phyloP scores from a whole-genome alignment of 352 stramenopile genomes.

The Nothophytophthora sp. region DNA sequence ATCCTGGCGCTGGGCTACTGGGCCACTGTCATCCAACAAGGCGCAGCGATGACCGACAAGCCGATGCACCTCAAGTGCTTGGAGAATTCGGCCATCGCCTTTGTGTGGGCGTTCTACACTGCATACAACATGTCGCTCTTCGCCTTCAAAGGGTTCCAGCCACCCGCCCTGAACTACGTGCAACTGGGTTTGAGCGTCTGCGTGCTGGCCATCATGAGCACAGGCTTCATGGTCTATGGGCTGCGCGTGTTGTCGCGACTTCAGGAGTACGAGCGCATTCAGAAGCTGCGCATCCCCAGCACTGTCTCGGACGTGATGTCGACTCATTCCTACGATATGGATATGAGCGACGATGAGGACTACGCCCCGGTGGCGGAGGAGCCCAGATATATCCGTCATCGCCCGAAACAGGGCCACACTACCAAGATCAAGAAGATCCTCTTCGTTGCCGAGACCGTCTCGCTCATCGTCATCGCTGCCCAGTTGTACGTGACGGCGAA shows the following conservation, averaged over 20 bases:
- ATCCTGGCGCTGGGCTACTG: constrained; percentile 60
- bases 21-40: constrained; percentile 58
- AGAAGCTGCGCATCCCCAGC: constrained; percentile 13
- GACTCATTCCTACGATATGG: constrained; percentile 24
- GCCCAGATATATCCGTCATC: constrained; percentile 5
- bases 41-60: constrained; percentile 27
- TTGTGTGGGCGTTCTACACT: constrained; percentile 45
- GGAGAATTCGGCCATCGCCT: constrained; percentile 25
- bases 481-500: constrained; percentile 23
- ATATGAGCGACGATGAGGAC: constrained; percentile 21
- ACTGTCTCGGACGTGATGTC: constrained; percentile 16
- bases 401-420: constrained; percentile 20
- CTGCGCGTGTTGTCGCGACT: constrained; percentile 23
- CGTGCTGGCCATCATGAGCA: constrained; percentile 20
- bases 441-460: constrained; percentile 16
- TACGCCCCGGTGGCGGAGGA: constrained; percentile 8
- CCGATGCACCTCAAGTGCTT: constrained; percentile 28
- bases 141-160: constrained; percentile 37
- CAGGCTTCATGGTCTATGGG: constrained; percentile 31
- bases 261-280: constrained; percentile 22
- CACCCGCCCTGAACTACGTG: constrained; percentile 15
- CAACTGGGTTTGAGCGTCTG: constrained; percentile 27
- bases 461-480: constrained; percentile 16
- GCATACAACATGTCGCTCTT: constrained; percentile 28
- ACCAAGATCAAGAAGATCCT: constrained; percentile 33